Evolutionary conservation across 75 land plant species (phyloP).

Genomic region (Cunninghamia lanceolata): DNA sequence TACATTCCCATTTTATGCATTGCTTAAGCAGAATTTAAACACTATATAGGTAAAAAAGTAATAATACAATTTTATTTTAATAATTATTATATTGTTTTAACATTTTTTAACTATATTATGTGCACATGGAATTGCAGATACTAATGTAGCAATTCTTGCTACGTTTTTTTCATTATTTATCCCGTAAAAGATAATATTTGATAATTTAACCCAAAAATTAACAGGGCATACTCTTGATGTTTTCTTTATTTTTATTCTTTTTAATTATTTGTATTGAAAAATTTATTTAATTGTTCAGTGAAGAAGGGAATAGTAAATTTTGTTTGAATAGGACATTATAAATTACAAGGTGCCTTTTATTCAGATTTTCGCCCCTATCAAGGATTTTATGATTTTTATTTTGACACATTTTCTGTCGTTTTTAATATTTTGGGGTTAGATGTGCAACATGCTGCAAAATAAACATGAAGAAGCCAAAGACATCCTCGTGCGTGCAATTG

Average conservation of each 20-base stretch:
- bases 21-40: neutral
- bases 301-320: neutral
- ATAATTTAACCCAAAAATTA: neutral
- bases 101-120: neutral
- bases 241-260: neutral
- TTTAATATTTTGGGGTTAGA: conserved; percentile 27
- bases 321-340: neutral
- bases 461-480: conserved; percentile 76
- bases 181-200: neutral
- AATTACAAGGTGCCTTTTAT: neutral
- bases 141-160: neutral
- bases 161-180: neutral
- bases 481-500: conserved; percentile 54
- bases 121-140: neutral
- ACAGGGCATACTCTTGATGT: neutral
- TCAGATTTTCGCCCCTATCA: neutral
- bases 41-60: neutral
- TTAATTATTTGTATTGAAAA: neutral
- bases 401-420: neutral
- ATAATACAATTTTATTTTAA: neutral
- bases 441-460: conserved; percentile 60
- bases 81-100: neutral
- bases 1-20: neutral
- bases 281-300: neutral
- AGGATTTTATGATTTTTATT: neutral